Evolutionary conservation across 108 stramenopile genomes (phyloP), one percentile per base, ranked within the genome.

Genomic region (Stephanodiscus triporus): DNA sequence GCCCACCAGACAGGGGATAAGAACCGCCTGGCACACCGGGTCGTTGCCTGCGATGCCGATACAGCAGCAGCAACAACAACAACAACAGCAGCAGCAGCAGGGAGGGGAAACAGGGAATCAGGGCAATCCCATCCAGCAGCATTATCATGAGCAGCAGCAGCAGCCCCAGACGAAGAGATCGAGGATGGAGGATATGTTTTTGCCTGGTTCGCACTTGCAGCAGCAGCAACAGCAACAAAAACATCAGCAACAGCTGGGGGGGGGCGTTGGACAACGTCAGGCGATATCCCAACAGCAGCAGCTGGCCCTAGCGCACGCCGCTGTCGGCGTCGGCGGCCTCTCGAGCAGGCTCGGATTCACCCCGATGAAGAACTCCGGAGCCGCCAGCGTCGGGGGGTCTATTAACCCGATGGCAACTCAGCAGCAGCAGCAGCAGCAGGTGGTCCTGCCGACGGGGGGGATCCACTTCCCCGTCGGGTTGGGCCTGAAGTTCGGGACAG

Each of bases 1-100:
- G 8, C 84, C 84, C 8, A 77, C 80, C 1, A 76, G 79, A 13
- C 62, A 63, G 34, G 79, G 79, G 19, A 81, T 81, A 24, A 69
- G 67, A 42, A 84, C 83, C 22, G 67, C 78, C 0, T 84, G 79
- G 74, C 83, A 84, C 51, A n/a, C 65, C 1, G 76, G 64, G 3
- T 45, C 66, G 26, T 32, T 72, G 32, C 71, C 76, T 11, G 7
- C 51, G 23, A 72, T 68, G 50, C 54, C 32, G 32, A 34, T 34
- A 4, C 32, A 63, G 36, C 56, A 29, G 8, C 24, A 54, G 23
- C 68, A 65, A 20, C 67, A 64, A n/a, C n/a, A n/a, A n/a, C n/a
- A n/a, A n/a, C n/a, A n/a, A n/a, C n/a, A 63, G 34, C 55, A 26
- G 30, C 22, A 53, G 8, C 24, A 54, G 23, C 68, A 65, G 64